A percentile compares a stretch with the other conserved stretches of the same genome.
These are phyloP conservation scores for Corynespora cassiicola DNA, from an alignment of 2,329 filamentous ascomycete species.

Conservation along the genomic window DNA sequence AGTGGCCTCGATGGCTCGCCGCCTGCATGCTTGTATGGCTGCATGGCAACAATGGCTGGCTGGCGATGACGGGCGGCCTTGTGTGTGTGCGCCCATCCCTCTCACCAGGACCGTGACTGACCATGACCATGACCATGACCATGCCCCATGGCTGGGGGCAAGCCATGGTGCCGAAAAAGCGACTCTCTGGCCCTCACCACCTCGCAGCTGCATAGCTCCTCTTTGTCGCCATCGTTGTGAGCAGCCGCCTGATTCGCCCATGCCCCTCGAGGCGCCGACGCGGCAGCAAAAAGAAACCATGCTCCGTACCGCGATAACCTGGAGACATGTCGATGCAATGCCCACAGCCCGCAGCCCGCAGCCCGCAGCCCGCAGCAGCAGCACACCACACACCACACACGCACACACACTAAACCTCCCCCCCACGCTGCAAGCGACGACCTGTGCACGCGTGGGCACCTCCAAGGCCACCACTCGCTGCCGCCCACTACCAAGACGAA, in stretches of 20 bases:
- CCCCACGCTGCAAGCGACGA: constrained; percentile 34
- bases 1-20: too few species aligned
- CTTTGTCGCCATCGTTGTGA: constrained; percentile 32
- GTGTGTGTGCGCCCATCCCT: too few species aligned
- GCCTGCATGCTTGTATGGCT: too few species aligned
- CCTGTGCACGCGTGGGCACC: neutral
- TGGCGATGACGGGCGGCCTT: too few species aligned
- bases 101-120: too few species aligned
- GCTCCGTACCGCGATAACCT: constrained; percentile 30
- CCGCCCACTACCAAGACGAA: too few species aligned
- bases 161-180: constrained; percentile 29
- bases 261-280: constrained; percentile 28
- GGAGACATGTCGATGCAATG: constrained; percentile 16
- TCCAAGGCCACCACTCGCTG: neutral
- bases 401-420: constrained; percentile 1
- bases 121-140: too few species aligned
- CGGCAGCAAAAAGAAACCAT: constrained; percentile 37
- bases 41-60: too few species aligned
- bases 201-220: constrained; percentile 32
- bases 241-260: constrained; percentile 40
- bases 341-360: constrained; percentile 7
- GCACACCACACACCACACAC: too few species aligned
- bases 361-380: too few species aligned
- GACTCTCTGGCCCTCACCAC: constrained; percentile 18
- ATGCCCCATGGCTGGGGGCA: too few species aligned